These are phyloP conservation scores for Scenedesmus sp. DNA, from an alignment of 163 green algal genomes.

Conservation along the genomic window DNA sequence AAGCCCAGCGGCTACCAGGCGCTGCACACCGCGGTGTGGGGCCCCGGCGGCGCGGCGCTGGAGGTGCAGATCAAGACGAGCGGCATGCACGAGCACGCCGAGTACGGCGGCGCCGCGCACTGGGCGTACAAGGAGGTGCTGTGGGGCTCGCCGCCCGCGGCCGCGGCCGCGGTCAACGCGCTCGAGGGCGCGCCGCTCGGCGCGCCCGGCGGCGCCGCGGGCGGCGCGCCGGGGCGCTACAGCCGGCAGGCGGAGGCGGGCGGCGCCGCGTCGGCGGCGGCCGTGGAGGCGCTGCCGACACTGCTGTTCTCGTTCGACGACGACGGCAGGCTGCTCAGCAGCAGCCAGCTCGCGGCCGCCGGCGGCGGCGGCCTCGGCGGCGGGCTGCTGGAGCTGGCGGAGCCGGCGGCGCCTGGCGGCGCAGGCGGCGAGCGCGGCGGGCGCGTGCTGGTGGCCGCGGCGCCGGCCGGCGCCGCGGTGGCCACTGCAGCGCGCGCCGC, in stretches of 20 bases:
- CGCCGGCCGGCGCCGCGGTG: not conserved
- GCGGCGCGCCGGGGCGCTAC: not conserved
- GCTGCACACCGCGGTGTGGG: constrained; percentile 78
- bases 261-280: not conserved
- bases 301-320: constrained; percentile 37
- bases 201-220: not conserved
- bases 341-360: constrained; percentile 6
- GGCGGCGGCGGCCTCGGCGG: constrained; percentile 23
- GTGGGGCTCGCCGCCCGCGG: constrained; percentile 17
- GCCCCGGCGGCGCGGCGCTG: constrained; percentile 55
- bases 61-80: constrained; percentile 82
- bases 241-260: not conserved
- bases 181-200: not conserved
- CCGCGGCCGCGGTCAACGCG: constrained; percentile 17
- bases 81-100: constrained; percentile 81
- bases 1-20: constrained; percentile 87
- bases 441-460: not conserved
- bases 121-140: constrained; percentile 88
- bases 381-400: not conserved
- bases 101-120: constrained; percentile 86
- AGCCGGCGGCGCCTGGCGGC: too few relatives aligned
- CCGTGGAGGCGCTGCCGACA: constrained; percentile 14
- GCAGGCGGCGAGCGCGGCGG: not conserved
- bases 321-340: constrained; percentile 18
- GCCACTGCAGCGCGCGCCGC: constrained; percentile 5